phyloP scores from a whole-genome alignment of 2,329 filamentous ascomycete species.

The Paradendryphiella salina region DNA sequence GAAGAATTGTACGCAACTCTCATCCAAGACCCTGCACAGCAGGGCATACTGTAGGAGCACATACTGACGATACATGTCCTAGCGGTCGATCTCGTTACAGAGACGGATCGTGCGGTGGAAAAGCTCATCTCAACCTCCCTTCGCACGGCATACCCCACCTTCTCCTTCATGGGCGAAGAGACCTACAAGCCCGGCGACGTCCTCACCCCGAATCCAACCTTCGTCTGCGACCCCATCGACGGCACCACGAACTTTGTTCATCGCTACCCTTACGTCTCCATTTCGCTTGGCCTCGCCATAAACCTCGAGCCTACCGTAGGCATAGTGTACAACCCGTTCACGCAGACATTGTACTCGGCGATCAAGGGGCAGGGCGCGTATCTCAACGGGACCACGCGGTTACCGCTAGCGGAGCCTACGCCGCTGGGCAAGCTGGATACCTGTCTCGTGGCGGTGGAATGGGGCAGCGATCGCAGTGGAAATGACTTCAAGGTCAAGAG shows the following conservation, averaged over 20 bases:
- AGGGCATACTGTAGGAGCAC: no score
- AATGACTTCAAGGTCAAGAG: constrained; percentile 72
- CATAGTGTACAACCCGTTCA: constrained; percentile 80
- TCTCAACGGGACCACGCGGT: constrained; percentile 39
- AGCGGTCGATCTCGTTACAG: constrained; percentile 65
- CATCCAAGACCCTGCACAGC: not conserved
- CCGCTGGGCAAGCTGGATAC: constrained; percentile 63
- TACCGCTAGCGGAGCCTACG: constrained; percentile 58
- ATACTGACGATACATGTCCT: not conserved
- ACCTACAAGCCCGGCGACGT: constrained; percentile 68
- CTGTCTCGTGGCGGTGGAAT: constrained; percentile 71
- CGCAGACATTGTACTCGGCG: constrained; percentile 68
- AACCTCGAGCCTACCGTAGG: constrained; percentile 66
- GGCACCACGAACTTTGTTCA: constrained; percentile 83
- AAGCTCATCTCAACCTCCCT: constrained; percentile 59
- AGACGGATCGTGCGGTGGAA: constrained; percentile 66
- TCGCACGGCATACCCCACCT: constrained; percentile 56
- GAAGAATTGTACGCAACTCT: constrained; percentile 51
- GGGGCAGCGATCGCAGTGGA: constrained; percentile 70
- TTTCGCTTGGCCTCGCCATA: constrained; percentile 74
- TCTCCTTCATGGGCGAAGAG: constrained; percentile 56
- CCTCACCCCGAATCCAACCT: constrained; percentile 71
- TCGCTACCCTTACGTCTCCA: constrained; percentile 71
- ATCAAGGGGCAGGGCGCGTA: constrained; percentile 70
- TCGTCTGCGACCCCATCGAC: constrained; percentile 81